Evolutionary conservation across 495 filamentous ascomycete genomes (phyloP).

Genomic region (Penicillium longicatenatum): DNA sequence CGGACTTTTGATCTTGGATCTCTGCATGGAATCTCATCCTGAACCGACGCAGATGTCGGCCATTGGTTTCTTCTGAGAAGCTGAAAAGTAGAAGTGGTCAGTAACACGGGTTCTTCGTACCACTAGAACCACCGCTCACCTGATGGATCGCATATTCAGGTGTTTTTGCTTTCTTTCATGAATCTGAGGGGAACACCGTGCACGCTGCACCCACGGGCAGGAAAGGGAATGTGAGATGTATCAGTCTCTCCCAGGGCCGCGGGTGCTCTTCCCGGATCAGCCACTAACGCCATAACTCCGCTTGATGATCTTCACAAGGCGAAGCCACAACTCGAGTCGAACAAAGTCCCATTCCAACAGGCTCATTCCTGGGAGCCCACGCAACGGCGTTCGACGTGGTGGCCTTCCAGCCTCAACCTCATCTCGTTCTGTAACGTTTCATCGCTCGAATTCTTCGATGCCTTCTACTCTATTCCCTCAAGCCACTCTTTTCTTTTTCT

Average conservation of each 20-base stretch:
- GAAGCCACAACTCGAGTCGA: slow-evolving; percentile 4
- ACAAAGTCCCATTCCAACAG: slow-evolving; percentile 7
- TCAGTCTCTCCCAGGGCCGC: slow-evolving; percentile 16
- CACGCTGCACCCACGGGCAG: slow-evolving; percentile 1
- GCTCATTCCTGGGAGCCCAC: slow-evolving; percentile 18
- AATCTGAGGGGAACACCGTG: not conserved
- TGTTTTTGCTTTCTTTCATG: not conserved
- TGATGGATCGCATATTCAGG: not conserved
- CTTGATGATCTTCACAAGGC: slow-evolving; percentile 12
- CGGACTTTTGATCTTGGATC: not conserved
- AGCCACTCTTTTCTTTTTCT: not conserved
- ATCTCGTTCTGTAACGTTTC: slow-evolving; percentile 18
- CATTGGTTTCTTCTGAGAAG: not conserved
- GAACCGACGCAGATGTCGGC: no score
- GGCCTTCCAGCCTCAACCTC: slow-evolving; percentile 10
- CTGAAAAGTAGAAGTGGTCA: not conserved
- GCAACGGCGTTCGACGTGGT: slow-evolving; percentile 23
- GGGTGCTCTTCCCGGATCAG: slow-evolving; percentile 19
- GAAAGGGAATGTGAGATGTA: slow-evolving; percentile 33
- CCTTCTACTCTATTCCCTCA: not conserved
- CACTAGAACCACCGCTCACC: not conserved
- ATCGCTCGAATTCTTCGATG: slow-evolving; percentile 15
- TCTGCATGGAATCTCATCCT: not conserved
- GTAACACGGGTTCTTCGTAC: not conserved
- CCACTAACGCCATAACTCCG: slow-evolving; percentile 21